These are phyloP conservation scores for Trichoderma guizhouense DNA, from an alignment of 2,329 filamentous ascomycete species.

Conservation along the genomic window DNA sequence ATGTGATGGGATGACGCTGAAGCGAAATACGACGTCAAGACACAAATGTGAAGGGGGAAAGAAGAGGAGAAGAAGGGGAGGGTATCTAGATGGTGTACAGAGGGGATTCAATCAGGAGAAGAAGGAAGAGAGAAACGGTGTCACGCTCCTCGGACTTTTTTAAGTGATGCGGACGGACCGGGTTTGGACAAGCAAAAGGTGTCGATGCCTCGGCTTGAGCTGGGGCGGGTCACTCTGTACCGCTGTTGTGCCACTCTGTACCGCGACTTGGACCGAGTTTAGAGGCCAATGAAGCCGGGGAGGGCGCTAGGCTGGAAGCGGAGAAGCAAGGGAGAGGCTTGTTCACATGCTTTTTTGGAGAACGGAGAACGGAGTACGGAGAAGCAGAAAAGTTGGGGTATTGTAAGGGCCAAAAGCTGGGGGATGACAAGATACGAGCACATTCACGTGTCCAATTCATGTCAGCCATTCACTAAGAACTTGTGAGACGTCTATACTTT, in stretches of 20 bases:
- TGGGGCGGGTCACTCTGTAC: slow-evolving; percentile 12
- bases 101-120: background rate
- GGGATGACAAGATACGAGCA: background rate
- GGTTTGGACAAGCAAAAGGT: background rate
- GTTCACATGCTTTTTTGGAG: slow-evolving; percentile 12
- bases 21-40: background rate
- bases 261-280: slow-evolving; percentile 9
- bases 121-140: background rate
- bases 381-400: background rate
- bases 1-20: background rate
- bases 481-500: background rate
- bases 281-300: background rate
- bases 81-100: background rate
- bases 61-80: background rate
- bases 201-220: slow-evolving; percentile 18
- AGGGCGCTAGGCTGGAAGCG: slow-evolving; percentile 10
- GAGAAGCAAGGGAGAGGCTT: background rate
- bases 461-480: background rate
- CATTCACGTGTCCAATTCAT: background rate
- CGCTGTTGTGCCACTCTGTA: background rate
- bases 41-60: background rate
- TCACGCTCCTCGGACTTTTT: background rate
- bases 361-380: background rate
- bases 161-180: slow-evolving; percentile 5
- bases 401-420: background rate